phyloP scores from a whole-genome alignment of 345 rosid species.

The Laguncularia racemosa region DNA sequence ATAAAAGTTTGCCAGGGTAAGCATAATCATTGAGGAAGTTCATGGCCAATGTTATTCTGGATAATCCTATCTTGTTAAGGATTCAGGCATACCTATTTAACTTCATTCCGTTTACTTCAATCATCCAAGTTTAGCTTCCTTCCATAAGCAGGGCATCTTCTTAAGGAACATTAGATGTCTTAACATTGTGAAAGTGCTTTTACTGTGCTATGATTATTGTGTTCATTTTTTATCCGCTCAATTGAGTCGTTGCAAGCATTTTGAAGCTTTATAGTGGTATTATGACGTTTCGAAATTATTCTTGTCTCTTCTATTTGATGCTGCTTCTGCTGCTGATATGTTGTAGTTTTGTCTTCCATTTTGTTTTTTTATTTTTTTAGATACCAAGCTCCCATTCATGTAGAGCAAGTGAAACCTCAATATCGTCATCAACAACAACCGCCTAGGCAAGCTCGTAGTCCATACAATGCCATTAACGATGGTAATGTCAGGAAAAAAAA shows the following conservation, averaged over 20 bases:
- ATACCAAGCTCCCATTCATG: slow-evolving; percentile 69
- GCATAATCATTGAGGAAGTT: slow-evolving; percentile 8
- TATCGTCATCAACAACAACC: slow-evolving; percentile 46
- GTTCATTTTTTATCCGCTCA: too few species aligned
- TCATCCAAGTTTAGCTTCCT: too few species aligned
- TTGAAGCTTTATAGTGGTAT: too few species aligned
- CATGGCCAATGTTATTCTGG: too few species aligned
- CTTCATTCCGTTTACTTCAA: too few species aligned
- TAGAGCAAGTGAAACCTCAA: slow-evolving; percentile 52
- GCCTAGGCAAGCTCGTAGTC: slow-evolving; percentile 35
- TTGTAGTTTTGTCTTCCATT: not conserved
- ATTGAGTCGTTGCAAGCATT: too few species aligned
- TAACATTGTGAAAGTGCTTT: too few species aligned
- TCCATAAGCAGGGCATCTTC: too few species aligned
- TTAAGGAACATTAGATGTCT: too few species aligned
- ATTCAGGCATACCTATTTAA: too few species aligned
- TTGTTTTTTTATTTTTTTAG: slow-evolving; percentile 20
- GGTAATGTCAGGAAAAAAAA: slow-evolving; percentile 41
- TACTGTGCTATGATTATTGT: too few species aligned
- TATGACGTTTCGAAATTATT: not conserved
- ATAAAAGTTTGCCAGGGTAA: slow-evolving; percentile 76
- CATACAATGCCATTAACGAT: slow-evolving; percentile 52
- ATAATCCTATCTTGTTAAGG: too few species aligned
- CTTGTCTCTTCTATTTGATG: not conserved
- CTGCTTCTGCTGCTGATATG: not conserved